Conservation (phyloP, 2,329 filamentous ascomycete genomes). For the Fusarium tuaranense region DNA sequence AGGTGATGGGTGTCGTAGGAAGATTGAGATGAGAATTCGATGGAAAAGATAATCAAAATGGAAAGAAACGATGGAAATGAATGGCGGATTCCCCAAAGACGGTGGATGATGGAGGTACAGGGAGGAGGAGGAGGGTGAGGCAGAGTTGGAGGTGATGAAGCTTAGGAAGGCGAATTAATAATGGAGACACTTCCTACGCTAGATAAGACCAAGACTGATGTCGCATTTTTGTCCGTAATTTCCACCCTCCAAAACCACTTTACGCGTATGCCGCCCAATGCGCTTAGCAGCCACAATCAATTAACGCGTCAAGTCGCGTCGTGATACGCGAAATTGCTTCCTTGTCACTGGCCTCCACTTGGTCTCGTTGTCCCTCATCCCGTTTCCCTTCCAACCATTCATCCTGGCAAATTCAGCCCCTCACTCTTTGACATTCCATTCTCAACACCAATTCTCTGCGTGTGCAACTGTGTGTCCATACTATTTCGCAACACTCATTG, state of each 20-base stretch:
- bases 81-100: slow-evolving; percentile 2
- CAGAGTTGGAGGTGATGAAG: slow-evolving; percentile 11
- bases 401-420: slow-evolving; percentile 33
- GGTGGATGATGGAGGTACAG: slow-evolving; percentile 20
- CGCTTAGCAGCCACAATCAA: slow-evolving; percentile 51
- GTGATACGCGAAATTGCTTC: slow-evolving; percentile 43
- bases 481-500: slow-evolving; percentile 17
- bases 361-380: slow-evolving; percentile 7
- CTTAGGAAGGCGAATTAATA: slow-evolving; percentile 28
- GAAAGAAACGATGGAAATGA: background rate
- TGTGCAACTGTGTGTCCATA: background rate
- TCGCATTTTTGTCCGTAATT: slow-evolving; percentile 9
- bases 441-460: slow-evolving; percentile 13
- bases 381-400: slow-evolving; percentile 36
- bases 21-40: background rate
- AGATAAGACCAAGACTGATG: rapidly evolving
- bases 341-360: slow-evolving; percentile 33
- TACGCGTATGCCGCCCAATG: slow-evolving; percentile 47
- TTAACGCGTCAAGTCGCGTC: slow-evolving; percentile 57
- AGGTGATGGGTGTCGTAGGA: background rate
- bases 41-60: background rate
- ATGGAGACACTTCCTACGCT: background rate
- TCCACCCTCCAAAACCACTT: slow-evolving; percentile 45
- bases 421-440: slow-evolving; percentile 34
- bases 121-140: slow-evolving; percentile 7